Conservation (phyloP, 1,284 basidiomycete genomes). For the Ustilago esculenta region DNA sequence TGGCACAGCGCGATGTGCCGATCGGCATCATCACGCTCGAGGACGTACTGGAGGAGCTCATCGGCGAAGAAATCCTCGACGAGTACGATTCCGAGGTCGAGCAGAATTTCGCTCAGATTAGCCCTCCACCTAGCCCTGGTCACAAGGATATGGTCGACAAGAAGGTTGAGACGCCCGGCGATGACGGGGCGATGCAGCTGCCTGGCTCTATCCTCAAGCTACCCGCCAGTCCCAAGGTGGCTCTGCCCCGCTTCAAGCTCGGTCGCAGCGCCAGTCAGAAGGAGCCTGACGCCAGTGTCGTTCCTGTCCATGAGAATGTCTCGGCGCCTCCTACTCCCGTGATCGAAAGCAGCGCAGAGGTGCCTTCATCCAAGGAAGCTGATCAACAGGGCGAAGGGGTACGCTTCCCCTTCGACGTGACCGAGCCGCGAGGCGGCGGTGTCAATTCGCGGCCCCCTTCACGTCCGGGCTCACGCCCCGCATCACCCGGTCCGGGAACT, state of each 20-base stretch:
- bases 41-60: conserved; percentile 80
- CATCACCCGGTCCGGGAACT: conserved; percentile 30
- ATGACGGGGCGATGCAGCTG: conserved; percentile 28
- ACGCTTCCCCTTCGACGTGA: conserved; percentile 22
- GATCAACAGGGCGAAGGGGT: conserved; percentile 13
- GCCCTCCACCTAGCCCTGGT: conserved; percentile 53
- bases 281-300: conserved; percentile 2
- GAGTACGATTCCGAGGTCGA: conserved; percentile 63
- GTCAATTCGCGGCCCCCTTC: conserved; percentile 20
- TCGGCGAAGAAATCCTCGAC: conserved; percentile 64
- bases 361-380: conserved; percentile 2
- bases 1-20: conserved; percentile 69
- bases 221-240: conserved; percentile 37
- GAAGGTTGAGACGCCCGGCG: conserved; percentile 28
- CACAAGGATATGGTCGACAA: conserved; percentile 44
- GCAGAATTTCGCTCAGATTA: conserved; percentile 55
- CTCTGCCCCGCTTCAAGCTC: conserved; percentile 41
- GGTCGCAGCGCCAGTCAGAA: conserved; percentile 29
- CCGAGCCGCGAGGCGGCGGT: conserved; percentile 8
- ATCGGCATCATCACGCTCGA: conserved; percentile 92
- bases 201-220: conserved; percentile 36
- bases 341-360: conserved; percentile 15
- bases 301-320: background rate
- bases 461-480: conserved; percentile 38
- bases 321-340: conserved; percentile 17